Conservation (phyloP, 768 basidiomycete genomes). For the Clavaria fumosa region DNA sequence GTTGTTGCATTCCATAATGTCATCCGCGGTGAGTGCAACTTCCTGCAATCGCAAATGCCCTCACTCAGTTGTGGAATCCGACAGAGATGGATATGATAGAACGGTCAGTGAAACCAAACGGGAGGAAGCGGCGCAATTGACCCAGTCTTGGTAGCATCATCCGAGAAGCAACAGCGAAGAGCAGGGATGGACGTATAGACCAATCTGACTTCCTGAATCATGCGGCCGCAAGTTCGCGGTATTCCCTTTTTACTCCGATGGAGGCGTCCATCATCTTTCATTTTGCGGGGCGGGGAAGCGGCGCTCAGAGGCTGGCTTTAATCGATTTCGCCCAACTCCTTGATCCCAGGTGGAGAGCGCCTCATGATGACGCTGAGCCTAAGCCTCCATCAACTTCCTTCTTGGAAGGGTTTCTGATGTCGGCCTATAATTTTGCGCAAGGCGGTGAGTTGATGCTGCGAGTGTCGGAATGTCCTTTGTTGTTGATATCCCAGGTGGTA, state of each 20-base stretch:
- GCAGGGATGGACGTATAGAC: conserved; percentile 91
- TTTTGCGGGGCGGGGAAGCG: conserved; percentile 75
- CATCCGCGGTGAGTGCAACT: conserved; percentile 47
- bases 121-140: conserved; percentile 3
- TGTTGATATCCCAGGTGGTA: conserved; percentile 15
- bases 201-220: conserved; percentile 91
- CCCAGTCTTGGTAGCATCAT: conserved; percentile 43
- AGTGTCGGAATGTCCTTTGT: not conserved
- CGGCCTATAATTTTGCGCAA: conserved; percentile 73
- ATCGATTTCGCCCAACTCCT: conserved; percentile 87
- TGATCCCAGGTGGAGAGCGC: conserved; percentile 78
- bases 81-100: conserved; percentile 96
- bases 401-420: conserved; percentile 44
- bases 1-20: conserved; percentile 97
- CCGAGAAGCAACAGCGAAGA: conserved; percentile 77
- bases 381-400: conserved; percentile 26
- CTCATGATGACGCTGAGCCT: conserved; percentile 35
- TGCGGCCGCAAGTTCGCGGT: conserved; percentile 73
- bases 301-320: conserved; percentile 57
- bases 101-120: conserved; percentile 30
- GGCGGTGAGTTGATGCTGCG: conserved; percentile 46
- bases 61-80: conserved; percentile 4
- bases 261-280: conserved; percentile 98
- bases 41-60: not conserved
- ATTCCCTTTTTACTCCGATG: conserved; percentile 94